phyloP scores from a whole-genome alignment of 805 yeast species.

The Pichia membranifaciens region DNA sequence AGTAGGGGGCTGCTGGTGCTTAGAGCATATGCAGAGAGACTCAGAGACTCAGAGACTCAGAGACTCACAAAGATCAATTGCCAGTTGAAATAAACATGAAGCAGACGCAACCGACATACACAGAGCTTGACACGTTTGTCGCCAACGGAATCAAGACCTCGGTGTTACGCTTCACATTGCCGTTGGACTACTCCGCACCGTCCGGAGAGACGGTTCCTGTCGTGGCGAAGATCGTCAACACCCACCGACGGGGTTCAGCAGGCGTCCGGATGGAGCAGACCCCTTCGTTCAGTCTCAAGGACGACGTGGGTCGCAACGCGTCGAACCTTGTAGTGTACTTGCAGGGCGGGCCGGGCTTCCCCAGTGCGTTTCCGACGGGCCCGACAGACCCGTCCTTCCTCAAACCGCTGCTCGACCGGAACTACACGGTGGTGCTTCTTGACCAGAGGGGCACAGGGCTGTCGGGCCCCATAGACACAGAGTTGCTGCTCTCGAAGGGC shows the following conservation, averaged over 20 bases:
- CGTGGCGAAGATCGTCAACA: slow-evolving; percentile 1
- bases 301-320: slow-evolving; percentile 8
- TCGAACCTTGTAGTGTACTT: slow-evolving; percentile 33
- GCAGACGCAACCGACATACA: slow-evolving; percentile 1
- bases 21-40: no score
- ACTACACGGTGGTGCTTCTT: slow-evolving; percentile 31
- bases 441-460: slow-evolving; percentile 64
- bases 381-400: slow-evolving; percentile 16
- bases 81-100: no score
- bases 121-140: neutral
- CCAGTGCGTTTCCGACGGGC: slow-evolving; percentile 27
- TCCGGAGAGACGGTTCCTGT: neutral
- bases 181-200: neutral
- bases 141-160: slow-evolving; percentile 1
- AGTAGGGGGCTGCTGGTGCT: no score
- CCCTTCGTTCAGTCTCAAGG: slow-evolving; percentile 28
- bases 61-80: no score
- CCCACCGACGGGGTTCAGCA: slow-evolving; percentile 26
- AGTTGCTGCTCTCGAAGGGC: slow-evolving; percentile 17
- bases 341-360: slow-evolving; percentile 55
- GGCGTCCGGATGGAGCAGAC: no score
- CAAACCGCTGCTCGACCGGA: slow-evolving; percentile 16
- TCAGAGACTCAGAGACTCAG: no score
- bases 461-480: slow-evolving; percentile 40
- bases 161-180: neutral